A percentile compares a stretch with the other conserved stretches of the same genome.
phyloP scores from a whole-genome alignment of 1,284 basidiomycete genomes.

The Sporisorium reilianum region DNA sequence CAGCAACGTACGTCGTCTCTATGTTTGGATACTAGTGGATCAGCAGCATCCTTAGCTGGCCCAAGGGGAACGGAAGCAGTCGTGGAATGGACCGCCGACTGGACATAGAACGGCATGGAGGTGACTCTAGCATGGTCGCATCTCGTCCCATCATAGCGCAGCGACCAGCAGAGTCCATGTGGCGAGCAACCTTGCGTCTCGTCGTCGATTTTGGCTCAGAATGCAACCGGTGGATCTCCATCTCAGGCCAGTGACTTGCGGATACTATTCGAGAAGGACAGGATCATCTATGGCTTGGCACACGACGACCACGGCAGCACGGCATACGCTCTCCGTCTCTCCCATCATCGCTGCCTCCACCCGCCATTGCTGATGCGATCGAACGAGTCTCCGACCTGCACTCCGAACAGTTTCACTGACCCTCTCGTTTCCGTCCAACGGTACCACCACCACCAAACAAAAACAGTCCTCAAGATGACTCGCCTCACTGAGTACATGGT shows the following conservation, averaged over 20 bases:
- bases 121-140: too few relatives aligned
- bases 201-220: too few relatives aligned
- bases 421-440: slow-evolving; percentile 13
- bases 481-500: slow-evolving; percentile 87
- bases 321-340: neutral
- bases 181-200: too few relatives aligned
- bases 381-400: neutral
- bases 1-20: slow-evolving; percentile 22
- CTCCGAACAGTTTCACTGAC: slow-evolving; percentile 13
- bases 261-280: neutral
- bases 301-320: too few relatives aligned
- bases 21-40: neutral
- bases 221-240: too few relatives aligned
- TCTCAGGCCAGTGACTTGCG: neutral
- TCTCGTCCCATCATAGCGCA: too few relatives aligned
- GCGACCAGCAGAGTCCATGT: too few relatives aligned
- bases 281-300: neutral
- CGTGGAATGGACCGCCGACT: too few relatives aligned
- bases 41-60: neutral
- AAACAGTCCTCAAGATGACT: slow-evolving; percentile 58
- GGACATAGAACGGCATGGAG: too few relatives aligned
- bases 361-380: slow-evolving; percentile 28
- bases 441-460: neutral
- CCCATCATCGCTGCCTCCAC: neutral
- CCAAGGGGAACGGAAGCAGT: too few relatives aligned